Evolutionary conservation across 148 eudicot species (phyloP).

Genomic region (Oxyria digyna): DNA sequence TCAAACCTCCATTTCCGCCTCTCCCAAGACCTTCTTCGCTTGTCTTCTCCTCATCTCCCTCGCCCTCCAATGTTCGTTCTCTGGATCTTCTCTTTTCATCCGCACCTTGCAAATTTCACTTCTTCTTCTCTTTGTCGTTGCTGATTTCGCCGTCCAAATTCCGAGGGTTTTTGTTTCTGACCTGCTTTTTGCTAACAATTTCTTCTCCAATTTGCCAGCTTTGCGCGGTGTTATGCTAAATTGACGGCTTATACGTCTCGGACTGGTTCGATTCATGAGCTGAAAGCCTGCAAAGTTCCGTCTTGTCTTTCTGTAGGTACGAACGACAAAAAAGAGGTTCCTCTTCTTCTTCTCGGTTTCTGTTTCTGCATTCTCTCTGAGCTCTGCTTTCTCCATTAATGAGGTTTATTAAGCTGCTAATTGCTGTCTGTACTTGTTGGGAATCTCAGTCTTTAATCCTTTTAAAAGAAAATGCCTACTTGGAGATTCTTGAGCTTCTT

Average conservation of each 20-base stretch:
- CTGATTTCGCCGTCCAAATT: not conserved
- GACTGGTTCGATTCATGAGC: not conserved
- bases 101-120: not conserved
- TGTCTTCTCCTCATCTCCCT: not conserved
- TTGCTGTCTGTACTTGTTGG: not conserved
- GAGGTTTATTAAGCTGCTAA: not conserved
- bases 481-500: slow-evolving; percentile 7
- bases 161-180: slow-evolving; percentile 2
- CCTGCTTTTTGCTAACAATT: not conserved
- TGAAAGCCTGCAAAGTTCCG: not conserved
- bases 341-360: slow-evolving; percentile 8
- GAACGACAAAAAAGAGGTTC: not conserved
- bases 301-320: not conserved
- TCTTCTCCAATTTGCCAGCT: slow-evolving; percentile 1
- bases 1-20: not conserved
- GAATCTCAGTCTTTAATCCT: not conserved
- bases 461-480: slow-evolving; percentile 3
- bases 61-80: not conserved
- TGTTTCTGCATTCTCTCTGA: not conserved
- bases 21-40: not conserved
- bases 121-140: not conserved
- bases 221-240: not conserved
- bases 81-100: not conserved
- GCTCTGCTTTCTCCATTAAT: not conserved
- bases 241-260: not conserved